phyloP scores from a whole-genome alignment of 495 filamentous ascomycete genomes.

The Letharia lupina region DNA sequence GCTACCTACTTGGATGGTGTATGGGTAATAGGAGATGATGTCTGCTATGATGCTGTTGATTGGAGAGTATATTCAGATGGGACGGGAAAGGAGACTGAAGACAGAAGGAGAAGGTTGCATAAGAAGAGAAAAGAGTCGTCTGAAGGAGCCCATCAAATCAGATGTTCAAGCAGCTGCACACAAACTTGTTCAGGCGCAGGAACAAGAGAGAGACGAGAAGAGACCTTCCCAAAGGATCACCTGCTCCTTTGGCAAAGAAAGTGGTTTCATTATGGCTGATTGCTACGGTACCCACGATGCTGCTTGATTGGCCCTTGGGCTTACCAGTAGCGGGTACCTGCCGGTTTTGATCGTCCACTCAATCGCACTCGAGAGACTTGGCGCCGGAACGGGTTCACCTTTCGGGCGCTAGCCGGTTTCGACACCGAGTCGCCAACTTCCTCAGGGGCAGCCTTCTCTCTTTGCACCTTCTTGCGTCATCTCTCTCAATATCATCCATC shows the following conservation, averaged over 20 bases:
- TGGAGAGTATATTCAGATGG: slow-evolving; percentile 1
- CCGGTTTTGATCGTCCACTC: not conserved
- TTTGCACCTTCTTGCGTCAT: not conserved
- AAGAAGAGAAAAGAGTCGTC: not conserved
- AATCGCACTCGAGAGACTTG: not conserved
- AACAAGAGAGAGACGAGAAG: not conserved
- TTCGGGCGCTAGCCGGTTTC: not conserved
- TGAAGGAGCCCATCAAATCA: too few species aligned
- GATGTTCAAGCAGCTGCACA: too few species aligned
- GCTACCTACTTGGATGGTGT: not conserved
- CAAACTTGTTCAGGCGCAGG: too few species aligned
- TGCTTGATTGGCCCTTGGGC: not conserved
- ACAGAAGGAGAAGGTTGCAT: slow-evolving; percentile 10
- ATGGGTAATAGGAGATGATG: not conserved
- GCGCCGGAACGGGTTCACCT: not conserved
- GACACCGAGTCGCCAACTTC: not conserved
- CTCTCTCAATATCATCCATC: not conserved
- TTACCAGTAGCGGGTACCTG: not conserved
- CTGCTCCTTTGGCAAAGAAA: not conserved
- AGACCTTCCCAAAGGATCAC: not conserved
- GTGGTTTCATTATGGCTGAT: not conserved
- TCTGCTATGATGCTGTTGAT: slow-evolving; percentile 1
- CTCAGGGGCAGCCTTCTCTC: too few species aligned
- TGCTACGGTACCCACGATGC: not conserved
- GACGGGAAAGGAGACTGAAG: not conserved